Evolutionary conservation across 805 yeast genomes (phyloP), one percentile per base, ranked within the genome.

Genomic region (Saccharomycopsis lassenensis): DNA sequence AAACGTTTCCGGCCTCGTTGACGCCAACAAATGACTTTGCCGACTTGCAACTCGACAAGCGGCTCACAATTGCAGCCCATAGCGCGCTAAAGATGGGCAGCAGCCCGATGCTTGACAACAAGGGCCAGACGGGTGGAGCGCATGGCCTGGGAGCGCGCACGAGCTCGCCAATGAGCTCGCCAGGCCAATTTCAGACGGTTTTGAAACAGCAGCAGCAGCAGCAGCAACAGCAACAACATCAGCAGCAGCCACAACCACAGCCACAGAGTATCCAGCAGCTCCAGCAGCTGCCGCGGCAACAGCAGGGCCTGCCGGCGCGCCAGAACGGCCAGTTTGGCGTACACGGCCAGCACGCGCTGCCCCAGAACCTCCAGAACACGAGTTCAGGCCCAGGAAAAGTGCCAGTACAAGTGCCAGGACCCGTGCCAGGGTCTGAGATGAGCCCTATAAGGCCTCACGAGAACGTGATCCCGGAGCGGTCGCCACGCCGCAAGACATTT

Each of bases 1-100:
- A 36, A n/a, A 24, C 18, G 14, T 39, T 39, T 20, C 40, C 44
- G 4, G 33, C 31, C 7, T 39, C 31, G 11, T 29, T 39, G 22
- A 29, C 40, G 8, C 43, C 46, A 1, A 16, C 17, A 5, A 38
- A 37, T 20, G 25, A 31, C 31, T 20, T 31, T 7, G 33, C 31
- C 31, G 22, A 31, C 15, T 10, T 24, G 35, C 10, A 12, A 11
- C 4, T 24, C 20, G 14, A 32, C 19, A 15, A 16, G 16, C n/a
- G 22, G 14, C 19, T 22, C 5, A 19, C 31, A 10, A 15, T 29
- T 29, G 22, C 31, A 29, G 16, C 18, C 31, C 31, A 14, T 10
- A 7, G n/a, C 31, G n/a, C n/a, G n/a, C n/a, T n/a, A n/a, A 29
- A 15, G 16, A 10, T 15, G 22, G 18, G n/a, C 14, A 29, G 5